Conservation (phyloP, 495 filamentous ascomycete species). For the Echria macrotheca region DNA sequence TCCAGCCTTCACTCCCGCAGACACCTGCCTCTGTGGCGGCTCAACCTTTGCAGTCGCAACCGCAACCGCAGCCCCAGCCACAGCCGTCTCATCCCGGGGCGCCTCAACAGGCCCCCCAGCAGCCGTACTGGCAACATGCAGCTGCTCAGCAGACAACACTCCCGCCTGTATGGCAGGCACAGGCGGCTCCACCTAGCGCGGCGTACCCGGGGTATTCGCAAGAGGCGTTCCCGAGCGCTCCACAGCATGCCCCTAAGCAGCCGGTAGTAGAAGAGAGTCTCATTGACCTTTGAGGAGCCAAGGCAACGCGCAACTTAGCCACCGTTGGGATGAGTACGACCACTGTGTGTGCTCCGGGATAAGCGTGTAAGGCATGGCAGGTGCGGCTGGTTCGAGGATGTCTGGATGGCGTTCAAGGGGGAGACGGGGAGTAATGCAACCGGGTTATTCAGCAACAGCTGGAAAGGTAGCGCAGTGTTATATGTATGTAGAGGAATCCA, state of each 20-base stretch:
- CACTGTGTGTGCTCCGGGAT: too few species aligned
- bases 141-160: slow-evolving; percentile 31
- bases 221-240: slow-evolving; percentile 60
- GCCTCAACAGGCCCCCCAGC: slow-evolving; percentile 25
- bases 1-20: slow-evolving; percentile 37
- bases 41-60: slow-evolving; percentile 40
- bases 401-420: neutral
- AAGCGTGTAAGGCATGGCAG: neutral
- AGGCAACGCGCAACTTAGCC: too few species aligned
- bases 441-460: slow-evolving; percentile 18
- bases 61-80: too few species aligned
- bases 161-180: slow-evolving; percentile 41
- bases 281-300: slow-evolving; percentile 72
- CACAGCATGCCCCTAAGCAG: slow-evolving; percentile 55
- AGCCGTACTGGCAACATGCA: slow-evolving; percentile 39
- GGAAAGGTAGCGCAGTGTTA: slow-evolving; percentile 40
- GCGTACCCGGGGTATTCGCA: slow-evolving; percentile 54
- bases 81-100: slow-evolving; percentile 23
- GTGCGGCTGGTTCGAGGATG: neutral
- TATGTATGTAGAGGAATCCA: slow-evolving; percentile 14
- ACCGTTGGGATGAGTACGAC: too few species aligned
- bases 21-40: slow-evolving; percentile 34
- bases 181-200: slow-evolving; percentile 23
- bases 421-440: neutral
- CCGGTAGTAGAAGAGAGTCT: slow-evolving; percentile 79